phyloP scores from a whole-genome alignment of 148 eudicot species.

The Arbutus unedo region DNA sequence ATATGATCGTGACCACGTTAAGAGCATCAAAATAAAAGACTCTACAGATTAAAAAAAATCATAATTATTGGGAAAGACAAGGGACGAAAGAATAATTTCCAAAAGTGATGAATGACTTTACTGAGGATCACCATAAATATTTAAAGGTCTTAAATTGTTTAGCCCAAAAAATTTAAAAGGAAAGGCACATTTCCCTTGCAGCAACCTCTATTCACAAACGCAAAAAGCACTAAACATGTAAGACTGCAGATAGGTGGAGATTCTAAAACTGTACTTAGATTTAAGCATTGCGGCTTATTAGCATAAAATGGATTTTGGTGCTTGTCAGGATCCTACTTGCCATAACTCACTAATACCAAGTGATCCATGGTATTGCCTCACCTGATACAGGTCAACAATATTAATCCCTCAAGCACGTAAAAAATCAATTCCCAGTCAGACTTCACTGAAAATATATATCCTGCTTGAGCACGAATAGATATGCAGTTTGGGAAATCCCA shows the following conservation, averaged over 20 bases:
- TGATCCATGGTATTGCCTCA: background rate
- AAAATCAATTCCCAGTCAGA: background rate
- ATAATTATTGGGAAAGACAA: no score
- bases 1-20: background rate
- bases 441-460: background rate
- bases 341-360: background rate
- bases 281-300: background rate
- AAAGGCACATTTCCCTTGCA: background rate
- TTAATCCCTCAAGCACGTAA: background rate
- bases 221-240: background rate
- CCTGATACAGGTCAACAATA: background rate
- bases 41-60: no score
- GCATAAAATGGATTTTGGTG: background rate
- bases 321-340: background rate
- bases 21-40: background rate
- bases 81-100: background rate
- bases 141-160: background rate
- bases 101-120: background rate
- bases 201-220: background rate
- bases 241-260: background rate
- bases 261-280: background rate
- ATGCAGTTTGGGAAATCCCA: background rate
- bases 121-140: background rate
- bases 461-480: background rate
- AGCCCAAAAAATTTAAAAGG: background rate